phyloP scores from a whole-genome alignment of 176 grass and related monocot species.

The Stipa capillata region DNA sequence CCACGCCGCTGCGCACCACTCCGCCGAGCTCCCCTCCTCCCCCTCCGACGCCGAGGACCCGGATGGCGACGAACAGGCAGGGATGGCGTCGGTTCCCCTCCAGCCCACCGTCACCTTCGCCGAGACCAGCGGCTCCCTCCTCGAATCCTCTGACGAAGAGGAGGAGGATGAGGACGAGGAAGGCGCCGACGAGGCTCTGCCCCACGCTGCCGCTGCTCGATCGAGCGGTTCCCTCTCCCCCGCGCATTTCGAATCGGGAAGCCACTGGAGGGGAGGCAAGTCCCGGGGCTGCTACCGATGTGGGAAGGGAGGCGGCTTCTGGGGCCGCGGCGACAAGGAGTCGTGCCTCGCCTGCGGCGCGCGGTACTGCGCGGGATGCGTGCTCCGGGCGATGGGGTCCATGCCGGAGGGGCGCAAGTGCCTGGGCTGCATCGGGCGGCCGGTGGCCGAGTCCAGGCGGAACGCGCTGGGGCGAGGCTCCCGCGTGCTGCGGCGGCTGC shows the following conservation, averaged over 20 bases:
- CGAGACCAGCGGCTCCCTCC: constrained; percentile 37
- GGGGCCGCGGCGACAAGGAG: constrained; percentile 56
- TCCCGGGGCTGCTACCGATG: constrained; percentile 64
- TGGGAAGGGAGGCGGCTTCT: constrained; percentile 64
- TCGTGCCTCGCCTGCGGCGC: constrained; percentile 70
- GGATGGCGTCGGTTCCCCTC: neutral
- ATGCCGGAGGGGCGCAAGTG: constrained; percentile 96
- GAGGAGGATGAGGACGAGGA: neutral
- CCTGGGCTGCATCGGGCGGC: constrained; percentile 57
- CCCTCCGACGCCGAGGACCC: constrained; percentile 33
- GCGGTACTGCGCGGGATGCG: constrained; percentile 62
- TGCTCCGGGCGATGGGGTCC: constrained; percentile 86
- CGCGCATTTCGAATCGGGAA: neutral
- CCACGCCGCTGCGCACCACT: constrained; percentile 53
- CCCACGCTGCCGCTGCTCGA: neutral
- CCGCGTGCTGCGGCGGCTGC: constrained; percentile 55
- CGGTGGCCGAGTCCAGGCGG: constrained; percentile 58
- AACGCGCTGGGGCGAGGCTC: constrained; percentile 56
- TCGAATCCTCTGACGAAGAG: constrained; percentile 33
- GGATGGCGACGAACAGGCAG: neutral
- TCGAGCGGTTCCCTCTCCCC: constrained; percentile 43
- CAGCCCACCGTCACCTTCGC: constrained; percentile 29
- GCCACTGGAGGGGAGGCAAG: neutral
- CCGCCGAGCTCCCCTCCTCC: constrained; percentile 58
- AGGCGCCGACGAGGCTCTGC: neutral